Conservation (phyloP, 2,329 filamentous ascomycete species). For the Botrytis hyacinthi region DNA sequence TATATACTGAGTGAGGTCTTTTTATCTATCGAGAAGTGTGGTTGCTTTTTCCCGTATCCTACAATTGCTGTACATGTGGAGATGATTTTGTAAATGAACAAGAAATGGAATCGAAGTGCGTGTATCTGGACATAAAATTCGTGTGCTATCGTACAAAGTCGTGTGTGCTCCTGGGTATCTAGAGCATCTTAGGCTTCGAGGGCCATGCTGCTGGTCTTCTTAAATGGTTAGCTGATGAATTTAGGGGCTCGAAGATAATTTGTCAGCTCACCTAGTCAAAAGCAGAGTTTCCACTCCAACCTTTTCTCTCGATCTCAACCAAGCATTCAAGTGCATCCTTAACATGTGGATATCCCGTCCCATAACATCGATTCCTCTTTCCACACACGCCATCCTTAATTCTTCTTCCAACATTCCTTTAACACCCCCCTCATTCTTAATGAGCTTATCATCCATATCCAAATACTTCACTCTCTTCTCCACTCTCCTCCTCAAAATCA, state of each 20-base stretch:
- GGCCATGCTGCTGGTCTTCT: conserved; percentile 37
- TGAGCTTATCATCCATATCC: conserved; percentile 66
- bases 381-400: conserved; percentile 66
- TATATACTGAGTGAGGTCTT: conserved; percentile 8
- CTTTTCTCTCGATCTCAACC: conserved; percentile 42
- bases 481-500: conserved; percentile 55
- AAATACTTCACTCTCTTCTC: conserved; percentile 59
- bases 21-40: conserved; percentile 9
- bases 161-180: neutral
- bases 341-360: conserved; percentile 41
- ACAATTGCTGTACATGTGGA: conserved; percentile 15
- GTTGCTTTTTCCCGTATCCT: conserved; percentile 11
- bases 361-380: conserved; percentile 61
- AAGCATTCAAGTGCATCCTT: conserved; percentile 41
- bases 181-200: conserved; percentile 20
- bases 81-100: neutral
- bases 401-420: conserved; percentile 59
- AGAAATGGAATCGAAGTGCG: neutral
- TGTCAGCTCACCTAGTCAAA: conserved; percentile 38
- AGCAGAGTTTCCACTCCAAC: conserved; percentile 35
- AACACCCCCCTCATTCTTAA: conserved; percentile 62
- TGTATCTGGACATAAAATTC: conserved; percentile 12
- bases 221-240: conserved; percentile 19
- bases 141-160: conserved; percentile 13
- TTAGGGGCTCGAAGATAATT: neutral